phyloP scores from a whole-genome alignment of 805 yeast genomes.

The Candida maltosa region DNA sequence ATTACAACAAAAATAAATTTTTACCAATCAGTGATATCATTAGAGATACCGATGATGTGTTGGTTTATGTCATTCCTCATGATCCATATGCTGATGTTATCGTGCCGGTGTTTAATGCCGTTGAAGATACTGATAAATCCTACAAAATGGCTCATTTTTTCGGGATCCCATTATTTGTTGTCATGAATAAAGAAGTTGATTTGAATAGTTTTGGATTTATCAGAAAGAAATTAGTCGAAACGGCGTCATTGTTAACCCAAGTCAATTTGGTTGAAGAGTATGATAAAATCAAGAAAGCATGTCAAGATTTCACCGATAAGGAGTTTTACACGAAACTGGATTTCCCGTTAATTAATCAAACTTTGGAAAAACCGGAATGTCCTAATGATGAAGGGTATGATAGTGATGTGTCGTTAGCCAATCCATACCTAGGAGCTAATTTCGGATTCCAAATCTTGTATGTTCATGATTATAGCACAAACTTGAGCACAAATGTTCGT shows the following conservation, averaged over 20 bases:
- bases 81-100: conserved; percentile 40
- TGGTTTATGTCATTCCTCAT: conserved; percentile 56
- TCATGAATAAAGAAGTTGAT: conserved; percentile 37
- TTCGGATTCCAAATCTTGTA: conserved; percentile 47
- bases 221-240: conserved; percentile 51
- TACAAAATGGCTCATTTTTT: conserved; percentile 47
- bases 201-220: conserved; percentile 63
- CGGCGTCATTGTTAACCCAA: conserved; percentile 20
- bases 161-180: conserved; percentile 76
- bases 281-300: conserved; percentile 13
- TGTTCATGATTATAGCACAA: conserved; percentile 23
- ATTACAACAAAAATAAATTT: conserved; percentile 51
- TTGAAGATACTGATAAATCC: conserved; percentile 34
- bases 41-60: conserved; percentile 55
- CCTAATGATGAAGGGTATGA: conserved; percentile 31
- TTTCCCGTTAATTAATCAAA: conserved; percentile 27
- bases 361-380: conserved; percentile 11
- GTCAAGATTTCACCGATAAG: conserved; percentile 10
- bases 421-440: conserved; percentile 48
- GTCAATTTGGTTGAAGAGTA: conserved; percentile 20
- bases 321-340: conserved; percentile 23
- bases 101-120: conserved; percentile 56
- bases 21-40: conserved; percentile 69
- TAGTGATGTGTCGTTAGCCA: conserved; percentile 50
- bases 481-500: not conserved